Evolutionary conservation across 179 eudicot species (phyloP).

Genomic region (Patellifolia procumbens): DNA sequence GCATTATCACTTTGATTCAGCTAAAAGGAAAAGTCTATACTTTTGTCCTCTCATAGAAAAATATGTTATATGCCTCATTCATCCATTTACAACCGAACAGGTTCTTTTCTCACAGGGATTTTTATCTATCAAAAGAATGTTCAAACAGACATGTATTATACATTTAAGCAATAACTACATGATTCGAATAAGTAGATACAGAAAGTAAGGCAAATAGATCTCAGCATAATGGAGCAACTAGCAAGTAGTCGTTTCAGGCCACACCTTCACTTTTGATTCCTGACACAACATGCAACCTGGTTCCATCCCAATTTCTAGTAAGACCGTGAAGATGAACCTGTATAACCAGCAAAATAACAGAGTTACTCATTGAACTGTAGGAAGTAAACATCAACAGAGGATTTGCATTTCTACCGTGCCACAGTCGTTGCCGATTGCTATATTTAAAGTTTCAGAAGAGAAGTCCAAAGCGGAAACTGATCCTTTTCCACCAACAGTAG

Average conservation of each 20-base stretch:
- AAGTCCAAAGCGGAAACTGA: constrained; percentile 70
- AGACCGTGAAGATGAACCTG: constrained; percentile 66
- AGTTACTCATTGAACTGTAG: not conserved
- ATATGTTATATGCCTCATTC: not conserved
- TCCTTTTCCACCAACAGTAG: constrained; percentile 47
- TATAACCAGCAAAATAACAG: constrained; percentile 22
- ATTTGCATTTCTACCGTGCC: constrained; percentile 60
- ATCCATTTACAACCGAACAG: not conserved
- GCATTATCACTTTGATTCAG: not conserved
- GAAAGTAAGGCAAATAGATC: not conserved
- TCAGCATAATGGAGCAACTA: not conserved
- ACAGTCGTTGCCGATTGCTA: constrained; percentile 70
- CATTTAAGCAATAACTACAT: not conserved
- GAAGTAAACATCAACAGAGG: constrained; percentile 4
- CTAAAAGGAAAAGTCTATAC: not conserved
- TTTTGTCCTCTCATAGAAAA: not conserved
- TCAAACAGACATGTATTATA: not conserved
- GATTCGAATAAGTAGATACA: not conserved
- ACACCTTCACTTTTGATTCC: constrained; percentile 61
- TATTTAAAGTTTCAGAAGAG: constrained; percentile 48
- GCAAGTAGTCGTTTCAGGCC: not conserved
- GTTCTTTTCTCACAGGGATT: constrained; percentile 1
- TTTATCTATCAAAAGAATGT: constrained; percentile 2
- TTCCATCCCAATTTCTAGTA: constrained; percentile 37
- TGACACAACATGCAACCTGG: constrained; percentile 46